Conservation (phyloP, 495 filamentous ascomycete genomes). For the Melanomma pulvis-pyrius region DNA sequence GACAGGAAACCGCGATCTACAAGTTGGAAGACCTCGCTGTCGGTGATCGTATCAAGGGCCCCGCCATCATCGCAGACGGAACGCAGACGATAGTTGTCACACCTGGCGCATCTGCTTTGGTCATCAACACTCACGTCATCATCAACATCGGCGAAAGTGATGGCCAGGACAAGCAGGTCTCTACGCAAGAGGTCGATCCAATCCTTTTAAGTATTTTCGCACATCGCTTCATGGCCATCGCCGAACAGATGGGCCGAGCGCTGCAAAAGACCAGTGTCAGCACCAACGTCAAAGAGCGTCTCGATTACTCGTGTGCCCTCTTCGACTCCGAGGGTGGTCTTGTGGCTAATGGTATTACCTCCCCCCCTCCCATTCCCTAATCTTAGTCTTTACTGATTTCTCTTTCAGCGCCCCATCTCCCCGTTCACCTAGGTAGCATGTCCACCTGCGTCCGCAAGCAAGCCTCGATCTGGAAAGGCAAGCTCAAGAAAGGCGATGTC, state of each 20-base stretch:
- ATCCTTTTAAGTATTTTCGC: slow-evolving; percentile 96
- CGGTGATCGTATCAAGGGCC: slow-evolving; percentile 77
- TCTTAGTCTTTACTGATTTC: slow-evolving; percentile 5
- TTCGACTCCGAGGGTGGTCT: slow-evolving; percentile 90
- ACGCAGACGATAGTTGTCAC: slow-evolving; percentile 96
- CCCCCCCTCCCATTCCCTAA: neutral
- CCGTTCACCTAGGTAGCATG: slow-evolving; percentile 92
- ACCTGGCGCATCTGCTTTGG: slow-evolving; percentile 71
- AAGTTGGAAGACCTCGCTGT: slow-evolving; percentile 75
- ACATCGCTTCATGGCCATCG: slow-evolving; percentile 98
- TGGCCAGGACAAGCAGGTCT: slow-evolving; percentile 53
- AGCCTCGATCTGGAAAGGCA: slow-evolving; percentile 89
- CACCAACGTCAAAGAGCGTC: slow-evolving; percentile 95
- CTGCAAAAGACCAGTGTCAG: slow-evolving; percentile 96
- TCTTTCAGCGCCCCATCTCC: slow-evolving; percentile 75
- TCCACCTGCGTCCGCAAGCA: slow-evolving; percentile 93
- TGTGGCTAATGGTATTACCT: slow-evolving; percentile 74
- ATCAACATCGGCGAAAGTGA: slow-evolving; percentile 69
- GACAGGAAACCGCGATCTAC: slow-evolving; percentile 82
- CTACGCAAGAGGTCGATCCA: slow-evolving; percentile 66
- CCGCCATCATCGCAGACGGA: slow-evolving; percentile 89
- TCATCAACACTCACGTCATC: slow-evolving; percentile 73
- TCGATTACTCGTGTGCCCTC: slow-evolving; percentile 95
- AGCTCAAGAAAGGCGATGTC: slow-evolving; percentile 87
- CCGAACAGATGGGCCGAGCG: slow-evolving; percentile 95